Evolutionary conservation across 2,329 filamentous ascomycete species (phyloP), one percentile per base, ranked within the genome.

Genomic region (Torrubiellomyces zombiae): DNA sequence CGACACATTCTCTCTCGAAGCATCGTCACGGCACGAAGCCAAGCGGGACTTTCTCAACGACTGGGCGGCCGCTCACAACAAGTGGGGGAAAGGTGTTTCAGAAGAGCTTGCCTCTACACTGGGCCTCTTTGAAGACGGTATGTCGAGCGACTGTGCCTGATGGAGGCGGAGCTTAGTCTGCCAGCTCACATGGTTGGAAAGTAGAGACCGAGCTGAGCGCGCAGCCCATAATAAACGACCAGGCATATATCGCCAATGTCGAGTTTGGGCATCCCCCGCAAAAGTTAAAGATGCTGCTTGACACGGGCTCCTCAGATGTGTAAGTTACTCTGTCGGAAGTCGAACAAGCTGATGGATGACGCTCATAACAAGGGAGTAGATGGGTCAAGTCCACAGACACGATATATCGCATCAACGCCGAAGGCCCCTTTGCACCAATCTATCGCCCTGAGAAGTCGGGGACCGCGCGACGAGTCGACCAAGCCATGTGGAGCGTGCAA

Each of bases 271-370:
- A 47, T 9, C 62, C 62, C 0, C 50, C 56, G 1, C 61, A 67
- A 32, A 45, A 39, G 5, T 28, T 65, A 20, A 55, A 53, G 23
- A 38, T 67, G 20, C 53, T 61, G n/a, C 35, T 67, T 14, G 63
- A 67, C 34, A 67, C 61, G 3, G 64, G 63, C 8, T 68, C 63
- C 6, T 51, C 57, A 7, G 64, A 68, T 30, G 47, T 64, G 74
- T 89, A 63, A 65, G 75, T 69, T 23, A 7, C 12, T 10, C 6
- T 7, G 1, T 24, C 11, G n/a, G n/a, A n/a, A n/a, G n/a, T n/a
- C n/a, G n/a, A n/a, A n/a, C n/a, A n/a, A n/a, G n/a, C n/a, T n/a
- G n/a, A n/a, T n/a, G n/a, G n/a, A n/a, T n/a, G n/a, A n/a, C n/a
- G n/a, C n/a, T n/a, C n/a, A n/a, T n/a, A n/a, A n/a, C n/a, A n/a